A percentile compares a stretch with the other conserved stretches of the same genome.
These are phyloP conservation scores for Phytophthora palmivora DNA, from an alignment of 352 stramenopile genomes.

Conservation along the genomic window DNA sequence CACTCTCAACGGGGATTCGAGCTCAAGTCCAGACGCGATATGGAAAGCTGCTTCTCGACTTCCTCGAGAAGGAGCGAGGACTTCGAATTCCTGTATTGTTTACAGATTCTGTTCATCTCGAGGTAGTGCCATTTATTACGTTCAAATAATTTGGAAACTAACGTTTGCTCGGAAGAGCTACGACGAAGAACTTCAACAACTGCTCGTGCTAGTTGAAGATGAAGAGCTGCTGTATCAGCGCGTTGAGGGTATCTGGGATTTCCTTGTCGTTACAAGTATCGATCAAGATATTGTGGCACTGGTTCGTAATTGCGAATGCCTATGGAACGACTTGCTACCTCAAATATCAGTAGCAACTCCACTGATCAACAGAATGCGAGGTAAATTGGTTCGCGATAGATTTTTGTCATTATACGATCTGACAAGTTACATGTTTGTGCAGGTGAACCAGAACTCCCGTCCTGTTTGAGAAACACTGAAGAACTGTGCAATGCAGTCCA, in stretches of 20 bases:
- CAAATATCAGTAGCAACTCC: constrained; percentile 10
- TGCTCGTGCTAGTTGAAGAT: constrained; percentile 42
- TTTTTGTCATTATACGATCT: neutral
- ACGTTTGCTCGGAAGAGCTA: constrained; percentile 22
- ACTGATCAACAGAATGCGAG: constrained; percentile 26
- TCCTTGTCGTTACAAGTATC: constrained; percentile 22
- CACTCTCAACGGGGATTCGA: constrained; percentile 3
- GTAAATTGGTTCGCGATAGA: constrained; percentile 8
- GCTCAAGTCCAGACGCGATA: constrained; percentile 29
- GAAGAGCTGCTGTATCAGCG: constrained; percentile 35
- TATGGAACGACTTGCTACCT: constrained; percentile 30
- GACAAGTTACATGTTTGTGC: neutral
- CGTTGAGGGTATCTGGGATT: constrained; percentile 25
- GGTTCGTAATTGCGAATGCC: constrained; percentile 13
- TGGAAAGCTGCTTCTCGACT: constrained; percentile 33
- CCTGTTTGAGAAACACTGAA: constrained; percentile 11
- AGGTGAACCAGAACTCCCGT: neutral
- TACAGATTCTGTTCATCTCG: constrained; percentile 28
- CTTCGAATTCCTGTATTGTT: constrained; percentile 21
- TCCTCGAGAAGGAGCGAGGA: constrained; percentile 27
- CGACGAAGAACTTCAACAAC: constrained; percentile 32
- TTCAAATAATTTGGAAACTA: neutral
- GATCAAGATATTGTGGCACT: constrained; percentile 18
- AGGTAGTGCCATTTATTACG: constrained; percentile 16
- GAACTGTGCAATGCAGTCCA: constrained; percentile 16